Percentiles rank a stretch among this genome's conserved stretches.
Conservation (phyloP, 2,329 filamentous ascomycete species). For the Byssothecium circinans region DNA sequence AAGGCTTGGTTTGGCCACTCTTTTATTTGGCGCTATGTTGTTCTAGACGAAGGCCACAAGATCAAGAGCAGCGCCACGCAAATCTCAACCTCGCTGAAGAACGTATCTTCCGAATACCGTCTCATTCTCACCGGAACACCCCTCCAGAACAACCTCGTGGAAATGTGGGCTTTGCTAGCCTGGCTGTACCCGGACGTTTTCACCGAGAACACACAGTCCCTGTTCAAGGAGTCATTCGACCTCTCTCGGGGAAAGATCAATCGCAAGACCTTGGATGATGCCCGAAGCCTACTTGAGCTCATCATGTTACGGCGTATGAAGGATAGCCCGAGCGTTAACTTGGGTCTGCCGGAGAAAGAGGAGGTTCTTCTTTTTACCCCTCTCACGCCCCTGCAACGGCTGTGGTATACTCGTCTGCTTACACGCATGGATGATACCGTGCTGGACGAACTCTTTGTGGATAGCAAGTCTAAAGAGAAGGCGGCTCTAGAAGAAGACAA, state of each 20-base stretch:
- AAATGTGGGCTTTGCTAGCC: constrained; percentile 60
- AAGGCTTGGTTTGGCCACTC: constrained; percentile 87
- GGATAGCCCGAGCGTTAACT: constrained; percentile 55
- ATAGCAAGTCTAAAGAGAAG: constrained; percentile 50
- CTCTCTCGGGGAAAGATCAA: constrained; percentile 58
- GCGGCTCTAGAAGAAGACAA: constrained; percentile 41
- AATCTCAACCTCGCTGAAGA: constrained; percentile 48
- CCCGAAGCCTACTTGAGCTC: constrained; percentile 56
- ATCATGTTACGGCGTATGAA: constrained; percentile 65
- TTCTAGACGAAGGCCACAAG: constrained; percentile 97
- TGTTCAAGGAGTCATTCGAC: constrained; percentile 61
- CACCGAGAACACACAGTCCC: constrained; percentile 50
- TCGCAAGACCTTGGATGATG: constrained; percentile 55
- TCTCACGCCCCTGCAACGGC: constrained; percentile 59
- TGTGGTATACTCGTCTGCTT: constrained; percentile 61
- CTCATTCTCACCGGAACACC: constrained; percentile 59
- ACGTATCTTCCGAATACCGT: constrained; percentile 51
- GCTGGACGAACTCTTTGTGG: constrained; percentile 56
- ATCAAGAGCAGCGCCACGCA: constrained; percentile 79
- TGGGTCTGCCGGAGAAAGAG: constrained; percentile 59
- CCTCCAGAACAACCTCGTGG: constrained; percentile 60
- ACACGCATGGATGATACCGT: constrained; percentile 56
- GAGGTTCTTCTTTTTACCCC: constrained; percentile 61
- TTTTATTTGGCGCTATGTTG: constrained; percentile 98
- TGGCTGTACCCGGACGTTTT: constrained; percentile 64